Base-by-base conservation (phyloP, 371 early-diverging fungal species). In the Rhizomucor miehei region DNA sequence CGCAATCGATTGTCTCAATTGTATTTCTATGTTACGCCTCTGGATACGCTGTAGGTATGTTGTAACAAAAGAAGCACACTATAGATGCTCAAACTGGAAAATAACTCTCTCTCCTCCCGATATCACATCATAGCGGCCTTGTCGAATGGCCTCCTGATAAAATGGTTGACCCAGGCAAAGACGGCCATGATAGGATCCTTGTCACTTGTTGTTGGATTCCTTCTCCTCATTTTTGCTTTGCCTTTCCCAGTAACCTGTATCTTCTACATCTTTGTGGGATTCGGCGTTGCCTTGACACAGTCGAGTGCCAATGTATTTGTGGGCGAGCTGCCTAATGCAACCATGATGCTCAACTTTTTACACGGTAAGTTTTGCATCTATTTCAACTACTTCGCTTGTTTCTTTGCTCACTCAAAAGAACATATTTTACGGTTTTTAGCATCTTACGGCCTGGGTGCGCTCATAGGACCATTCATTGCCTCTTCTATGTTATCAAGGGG, bases 381-480 rank as follows among this genome's bases (percentile, higher is more conserved):
- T n/a, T 25, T 44, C 25, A 49, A 49, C 11, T 19, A 38, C 14
- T 45, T 20, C 5, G 21, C 46, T 45, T 21, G 14, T 12, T 4
- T 1, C 23, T 45, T 45, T n/a, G n/a, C n/a, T n/a, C n/a, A n/a
- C n/a, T n/a, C n/a, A n/a, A n/a, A n/a, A n/a, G n/a, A n/a, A n/a
- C n/a, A n/a, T n/a, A n/a, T n/a, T n/a, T n/a, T n/a, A n/a, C n/a
- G n/a, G 4, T 20, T 6, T 6, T 5, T 38, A 66, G 66, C 66
- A 10, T 61, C 36, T 9, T 66, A 56, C 50, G 66, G 66, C 20
- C 20, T 55, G 5, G 66, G 66, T 9, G 66, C 62, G 6, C 25
- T 61, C 8, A 21, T 60, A n/a, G 66, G 66, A 8, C 66, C 66
- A 2, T 40, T 61, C 10, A 55, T 66, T 29, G 57, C 61, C 2